Conservation (phyloP, 768 basidiomycete species). For the Sporobolomyces phaffii region DNA sequence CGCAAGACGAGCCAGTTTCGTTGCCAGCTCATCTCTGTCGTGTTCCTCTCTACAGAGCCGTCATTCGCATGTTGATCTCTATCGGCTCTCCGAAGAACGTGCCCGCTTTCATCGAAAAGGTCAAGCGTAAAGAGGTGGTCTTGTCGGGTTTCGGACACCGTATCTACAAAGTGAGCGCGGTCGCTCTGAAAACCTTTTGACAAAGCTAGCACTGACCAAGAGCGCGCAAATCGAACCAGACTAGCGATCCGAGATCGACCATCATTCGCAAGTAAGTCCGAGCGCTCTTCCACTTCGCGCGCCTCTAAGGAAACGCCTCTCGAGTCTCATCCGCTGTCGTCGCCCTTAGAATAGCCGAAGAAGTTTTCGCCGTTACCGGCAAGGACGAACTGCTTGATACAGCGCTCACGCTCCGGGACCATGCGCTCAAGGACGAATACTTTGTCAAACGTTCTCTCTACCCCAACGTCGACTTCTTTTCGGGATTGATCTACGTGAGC, state of each 20-base stretch:
- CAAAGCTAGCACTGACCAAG: too few relatives aligned
- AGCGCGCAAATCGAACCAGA: too few relatives aligned
- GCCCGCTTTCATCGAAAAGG: slow-evolving; percentile 64
- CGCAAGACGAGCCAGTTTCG: too few relatives aligned
- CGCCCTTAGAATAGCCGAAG: slow-evolving; percentile 7
- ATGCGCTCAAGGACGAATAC: slow-evolving; percentile 84
- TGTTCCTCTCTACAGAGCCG: slow-evolving; percentile 48
- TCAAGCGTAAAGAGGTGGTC: slow-evolving; percentile 81
- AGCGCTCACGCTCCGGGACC: slow-evolving; percentile 79
- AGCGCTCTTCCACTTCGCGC: slow-evolving; percentile 65
- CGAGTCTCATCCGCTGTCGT: not conserved
- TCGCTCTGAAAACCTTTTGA: not conserved
- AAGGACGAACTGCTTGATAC: slow-evolving; percentile 77
- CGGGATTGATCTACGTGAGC: slow-evolving; percentile 63
- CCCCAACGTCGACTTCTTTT: slow-evolving; percentile 72
- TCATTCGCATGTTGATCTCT: slow-evolving; percentile 84
- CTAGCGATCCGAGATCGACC: slow-evolving; percentile 78
- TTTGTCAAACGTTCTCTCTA: slow-evolving; percentile 73
- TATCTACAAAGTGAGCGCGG: slow-evolving; percentile 52
- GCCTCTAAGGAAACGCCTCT: too few relatives aligned
- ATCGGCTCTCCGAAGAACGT: slow-evolving; percentile 64
- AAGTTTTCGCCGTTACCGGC: slow-evolving; percentile 60
- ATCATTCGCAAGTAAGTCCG: slow-evolving; percentile 85
- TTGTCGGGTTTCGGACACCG: slow-evolving; percentile 86
- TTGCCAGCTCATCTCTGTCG: not conserved